Base-by-base conservation (phyloP, 257 asterid genomes). In the Sherardia arvensis region DNA sequence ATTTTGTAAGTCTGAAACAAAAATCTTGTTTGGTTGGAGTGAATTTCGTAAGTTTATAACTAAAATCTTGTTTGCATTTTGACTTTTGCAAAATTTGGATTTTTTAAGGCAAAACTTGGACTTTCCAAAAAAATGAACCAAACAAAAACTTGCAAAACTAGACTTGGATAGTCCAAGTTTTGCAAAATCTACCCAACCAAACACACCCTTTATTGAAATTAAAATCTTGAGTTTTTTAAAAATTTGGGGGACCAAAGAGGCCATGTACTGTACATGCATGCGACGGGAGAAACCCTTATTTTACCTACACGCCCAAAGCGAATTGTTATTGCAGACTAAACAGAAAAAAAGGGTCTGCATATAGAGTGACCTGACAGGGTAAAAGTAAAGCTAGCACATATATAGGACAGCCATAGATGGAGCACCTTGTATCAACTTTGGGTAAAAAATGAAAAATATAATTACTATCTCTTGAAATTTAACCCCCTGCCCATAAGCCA, bases 181-280 rank as follows among this genome's bases (percentile, higher is more conserved):
- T n/a, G n/a, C n/a, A n/a, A n/a, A n/a, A n/a, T n/a, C n/a, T n/a
- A n/a, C n/a, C n/a, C n/a, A n/a, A n/a, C n/a, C n/a, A n/a, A n/a
- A n/a, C n/a, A n/a, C n/a, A n/a, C n/a, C n/a, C n/a, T n/a, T n/a
- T n/a, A n/a, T n/a, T n/a, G n/a, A n/a, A n/a, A n/a, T n/a, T n/a
- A n/a, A n/a, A n/a, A n/a, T n/a, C n/a, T n/a, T n/a, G n/a, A n/a
- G n/a, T n/a, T n/a, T n/a, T 30, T 30, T 57, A 59, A 64, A 55
- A 63, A 64, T 43, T 33, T 62, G 14, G 75, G 90, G 87, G 91
- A 80, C 94, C 84, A 79, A 73, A 75, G 72, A 33, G 69, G 73
- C 88, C 91, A 85, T 15, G 6, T 14, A 40, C 48, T 14, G 49
- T 11, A 36, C 5, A 49, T 85, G 90, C 89, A 87, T 85, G 91